Evolutionary conservation across 257 asterid species (phyloP), one percentile per base, ranked within the genome.

Genomic region (Nicotiana paniculata): DNA sequence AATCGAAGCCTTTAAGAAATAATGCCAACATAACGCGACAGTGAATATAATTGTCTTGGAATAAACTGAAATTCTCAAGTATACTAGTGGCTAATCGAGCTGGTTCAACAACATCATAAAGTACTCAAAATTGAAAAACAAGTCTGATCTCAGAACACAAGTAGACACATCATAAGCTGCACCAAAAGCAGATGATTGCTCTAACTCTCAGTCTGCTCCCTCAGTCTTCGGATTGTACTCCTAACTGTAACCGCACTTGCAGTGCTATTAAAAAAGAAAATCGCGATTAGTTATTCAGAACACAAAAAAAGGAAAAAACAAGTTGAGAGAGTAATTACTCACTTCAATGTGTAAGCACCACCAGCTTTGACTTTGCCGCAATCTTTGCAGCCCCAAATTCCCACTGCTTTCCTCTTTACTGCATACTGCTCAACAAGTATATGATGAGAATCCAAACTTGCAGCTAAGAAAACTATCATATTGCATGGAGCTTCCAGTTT

Each of bases 311-410:
- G 43, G 26, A 15, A 75, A 74, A 48, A 12, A 24, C 26, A 1
- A 74, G 43, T 26, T 46, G 63, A 75, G 79, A 24, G 43, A 26
- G 79, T 51, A 26, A 75, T 26, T 75, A 51, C 51, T 43, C 51
- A 43, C 79, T 75, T 75, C 79, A 75, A 51, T 51, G 79, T 75
- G 63, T 75, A 75, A 51, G 79, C 79, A 51, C 79, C 79, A 15
- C 79, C 79, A 5, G 79, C 79, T 51, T 75, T 75, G 28, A 75
- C 79, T 28, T 75, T 75, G 17, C 79, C 79, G 1, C 79, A 75
- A 75, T 75, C 79, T 75, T 75, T 75, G 79, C 79, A 75, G 9
- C 79, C 79, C 79, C 79, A 75, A 75, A 75, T 75, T 75, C 79
- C 79, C 26, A 75, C 79, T 48, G 79, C 79, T 51, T 75, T 75